These are phyloP conservation scores for Termitomyces heimii DNA, from an alignment of 768 basidiomycete species.

Conservation along the genomic window DNA sequence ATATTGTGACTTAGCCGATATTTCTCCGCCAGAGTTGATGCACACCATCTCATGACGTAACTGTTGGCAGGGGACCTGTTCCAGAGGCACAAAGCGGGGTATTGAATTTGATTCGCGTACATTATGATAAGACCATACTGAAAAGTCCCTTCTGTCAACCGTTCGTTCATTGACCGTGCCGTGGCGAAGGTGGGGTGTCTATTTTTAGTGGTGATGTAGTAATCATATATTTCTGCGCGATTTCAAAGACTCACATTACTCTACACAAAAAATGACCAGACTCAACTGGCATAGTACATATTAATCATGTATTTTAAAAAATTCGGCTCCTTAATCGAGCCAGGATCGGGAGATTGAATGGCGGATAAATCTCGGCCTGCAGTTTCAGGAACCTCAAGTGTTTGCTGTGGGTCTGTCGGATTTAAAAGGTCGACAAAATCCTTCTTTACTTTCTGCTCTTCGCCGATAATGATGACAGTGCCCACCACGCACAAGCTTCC, in stretches of 20 bases:
- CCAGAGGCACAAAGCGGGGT: neutral
- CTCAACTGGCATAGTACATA: neutral
- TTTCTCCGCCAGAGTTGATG: neutral
- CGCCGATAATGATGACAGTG: conserved; percentile 25
- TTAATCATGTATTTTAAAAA: neutral
- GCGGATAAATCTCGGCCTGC: conserved; percentile 46
- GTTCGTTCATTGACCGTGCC: neutral
- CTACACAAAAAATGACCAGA: neutral
- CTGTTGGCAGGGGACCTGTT: neutral
- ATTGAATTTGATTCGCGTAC: neutral
- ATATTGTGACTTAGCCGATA: neutral
- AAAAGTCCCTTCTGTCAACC: neutral
- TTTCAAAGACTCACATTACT: neutral
- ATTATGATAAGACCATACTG: neutral
- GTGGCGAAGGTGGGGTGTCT: neutral
- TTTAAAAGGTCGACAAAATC: conserved; percentile 30
- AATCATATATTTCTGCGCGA: neutral
- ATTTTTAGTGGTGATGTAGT: neutral
- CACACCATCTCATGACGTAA: neutral
- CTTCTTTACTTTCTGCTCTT: conserved; percentile 18
- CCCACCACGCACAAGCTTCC: conserved; percentile 37
- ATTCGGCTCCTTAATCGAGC: neutral
- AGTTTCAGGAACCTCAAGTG: conserved; percentile 34
- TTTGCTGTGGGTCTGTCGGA: conserved; percentile 25
- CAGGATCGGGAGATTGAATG: neutral